Evolutionary conservation across 371 early-diverging fungal species (phyloP), one percentile per base, ranked within the genome.

Genomic region (Parasitella parasitica): DNA sequence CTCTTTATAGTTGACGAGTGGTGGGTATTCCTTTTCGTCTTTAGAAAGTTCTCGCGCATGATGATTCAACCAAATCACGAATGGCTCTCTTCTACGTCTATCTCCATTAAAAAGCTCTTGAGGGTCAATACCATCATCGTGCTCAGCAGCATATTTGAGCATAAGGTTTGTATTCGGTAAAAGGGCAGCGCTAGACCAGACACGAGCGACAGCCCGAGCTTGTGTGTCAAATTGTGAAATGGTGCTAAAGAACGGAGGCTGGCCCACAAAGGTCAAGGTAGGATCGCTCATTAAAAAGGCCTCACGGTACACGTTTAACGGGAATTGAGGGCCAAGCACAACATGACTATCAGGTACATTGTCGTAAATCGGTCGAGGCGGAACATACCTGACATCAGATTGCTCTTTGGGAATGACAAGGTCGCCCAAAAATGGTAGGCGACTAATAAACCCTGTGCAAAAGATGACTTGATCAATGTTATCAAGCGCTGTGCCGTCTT

Each of bases 391-490:
- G 6, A 53, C 62, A 38, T 74, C 59, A 9, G 50, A 24, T 5
- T 61, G 30, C 4, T 54, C 52, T n/a, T 49, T 39, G 22, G 50
- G 52, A 24, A 62, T 60, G 34, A 38, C 39, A 2, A 68, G 43
- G 6, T 69, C 63, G n/a, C 83, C 81, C 39, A 91, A 64, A 56
- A 81, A 85, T 0, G 77, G 73, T 41, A 80, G 71, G 16, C 80
- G 73, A 61, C 75, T 75, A 6, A 69, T 59, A 61, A 82, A 89
- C 0, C 91, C 91, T 2, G 90, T 91, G 56, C 87, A 87, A 38
- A 82, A 86, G 20, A 89, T 70, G 8, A 91, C 79, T 3, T 59
- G 60, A 57, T 91, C 90, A 16, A 89, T 71, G 20, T 80, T 65
- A 3, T 76, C 73, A 4, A 84, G 16, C 0, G 55, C 64, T 3